A percentile compares a stretch with the other conserved stretches of the same genome.
These are phyloP conservation scores for Penicillium cinerascens DNA, from an alignment of 495 filamentous ascomycete species.

Conservation along the genomic window DNA sequence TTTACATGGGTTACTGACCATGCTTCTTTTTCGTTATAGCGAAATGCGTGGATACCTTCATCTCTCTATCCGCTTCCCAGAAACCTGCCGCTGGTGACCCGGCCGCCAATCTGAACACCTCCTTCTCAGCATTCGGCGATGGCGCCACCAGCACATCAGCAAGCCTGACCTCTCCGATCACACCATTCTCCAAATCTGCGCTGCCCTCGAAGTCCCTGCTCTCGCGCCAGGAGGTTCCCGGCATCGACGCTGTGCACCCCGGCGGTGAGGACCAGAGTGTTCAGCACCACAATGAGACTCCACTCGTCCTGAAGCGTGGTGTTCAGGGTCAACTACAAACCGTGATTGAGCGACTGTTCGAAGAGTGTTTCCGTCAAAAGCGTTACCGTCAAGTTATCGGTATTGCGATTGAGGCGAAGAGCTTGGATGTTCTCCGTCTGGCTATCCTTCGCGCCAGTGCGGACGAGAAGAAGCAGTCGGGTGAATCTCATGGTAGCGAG, in stretches of 20 bases:
- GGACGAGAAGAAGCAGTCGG: constrained; percentile 64
- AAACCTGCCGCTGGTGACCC: constrained; percentile 55
- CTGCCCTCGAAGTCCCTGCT: constrained; percentile 91
- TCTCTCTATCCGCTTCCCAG: constrained; percentile 72
- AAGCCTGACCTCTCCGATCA: constrained; percentile 78
- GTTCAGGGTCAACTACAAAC: constrained; percentile 70
- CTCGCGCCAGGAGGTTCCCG: constrained; percentile 68
- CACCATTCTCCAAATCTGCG: constrained; percentile 88
- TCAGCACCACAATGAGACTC: constrained; percentile 50
- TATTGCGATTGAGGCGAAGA: constrained; percentile 94
- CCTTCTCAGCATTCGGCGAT: constrained; percentile 60
- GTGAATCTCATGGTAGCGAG: constrained; percentile 63
- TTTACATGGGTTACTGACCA: not conserved
- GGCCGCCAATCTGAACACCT: constrained; percentile 67
- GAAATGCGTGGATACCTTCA: constrained; percentile 97
- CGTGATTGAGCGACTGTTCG: constrained; percentile 85
- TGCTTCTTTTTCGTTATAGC: constrained; percentile 37
- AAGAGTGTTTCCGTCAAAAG: constrained; percentile 80
- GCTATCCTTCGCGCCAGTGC: constrained; percentile 79
- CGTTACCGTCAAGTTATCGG: constrained; percentile 97
- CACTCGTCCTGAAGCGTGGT: constrained; percentile 51
- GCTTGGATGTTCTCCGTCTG: constrained; percentile 80
- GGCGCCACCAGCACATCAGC: constrained; percentile 64
- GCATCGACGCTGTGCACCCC: constrained; percentile 51
- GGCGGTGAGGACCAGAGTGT: constrained; percentile 52